Evolutionary conservation across 2,329 filamentous ascomycete genomes (phyloP), one percentile per base, ranked within the genome.

Genomic region (Tolypocladium tundrense): DNA sequence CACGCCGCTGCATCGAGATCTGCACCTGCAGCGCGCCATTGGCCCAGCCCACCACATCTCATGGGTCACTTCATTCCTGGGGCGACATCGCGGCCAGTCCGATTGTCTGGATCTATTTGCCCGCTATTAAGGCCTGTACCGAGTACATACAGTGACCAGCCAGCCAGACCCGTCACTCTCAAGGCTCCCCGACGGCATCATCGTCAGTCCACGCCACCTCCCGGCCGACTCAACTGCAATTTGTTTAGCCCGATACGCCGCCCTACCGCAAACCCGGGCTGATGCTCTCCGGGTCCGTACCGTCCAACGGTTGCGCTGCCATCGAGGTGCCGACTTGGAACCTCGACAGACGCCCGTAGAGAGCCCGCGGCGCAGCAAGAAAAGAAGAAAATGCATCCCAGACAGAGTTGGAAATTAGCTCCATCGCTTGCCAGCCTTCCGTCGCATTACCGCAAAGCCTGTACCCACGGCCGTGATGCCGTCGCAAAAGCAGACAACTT

Each of bases 1-100:
- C 57, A 61, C 57, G 57, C 63, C 63, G 59, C 62, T 59, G 58
- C 62, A 67, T 66, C 64, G 62, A 66, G 65, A 67, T 67, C 64
- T 65, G 62, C 61, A 61, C 59, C 61, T 63, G 63, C 60, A 60
- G 53, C 27, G 55, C 58, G 52, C 60, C 56, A 58, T 61, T 59
- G 54, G 58, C 16, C 19, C 39, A 50, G 33, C 43, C 50, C 43
- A 10, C 39, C 8, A 41, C 27, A 19, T 27, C 5, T 55, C 24
- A 4, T 52, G 39, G 33, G 31, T 48, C 48, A 35, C 27, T 10
- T n/a, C 11, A 19, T 16, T 27, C 27, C 27, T 35, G 31, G 19
- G 19, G 11, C 31, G 4, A 9, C 6, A 5, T 13, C 31, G 7
- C 31, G 5, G 16, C 31, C 11, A n/a, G 27, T 35, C 31, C 14